phyloP scores from a whole-genome alignment of 495 filamentous ascomycete genomes.

The Hypoxylon perforatum region DNA sequence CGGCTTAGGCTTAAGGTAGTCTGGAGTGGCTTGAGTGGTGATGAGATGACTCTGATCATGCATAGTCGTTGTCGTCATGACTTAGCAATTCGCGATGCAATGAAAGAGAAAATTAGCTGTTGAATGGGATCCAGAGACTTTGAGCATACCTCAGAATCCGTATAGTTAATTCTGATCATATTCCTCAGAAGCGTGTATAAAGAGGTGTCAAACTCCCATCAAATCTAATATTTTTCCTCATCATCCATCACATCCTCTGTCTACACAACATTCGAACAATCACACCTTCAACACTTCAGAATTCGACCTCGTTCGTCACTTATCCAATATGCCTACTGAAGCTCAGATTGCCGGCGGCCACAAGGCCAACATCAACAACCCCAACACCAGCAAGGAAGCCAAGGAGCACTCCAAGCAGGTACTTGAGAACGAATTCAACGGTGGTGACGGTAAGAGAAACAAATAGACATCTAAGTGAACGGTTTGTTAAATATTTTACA shows the following conservation, averaged over 20 bases:
- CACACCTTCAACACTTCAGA: not conserved
- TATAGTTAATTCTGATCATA: not conserved
- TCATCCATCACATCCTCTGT: not conserved
- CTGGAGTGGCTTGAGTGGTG: constrained; percentile 23
- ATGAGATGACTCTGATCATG: constrained; percentile 15
- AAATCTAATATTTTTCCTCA: not conserved
- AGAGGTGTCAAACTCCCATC: constrained; percentile 2
- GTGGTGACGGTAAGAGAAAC: constrained; percentile 45
- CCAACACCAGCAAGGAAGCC: constrained; percentile 51
- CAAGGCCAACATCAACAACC: constrained; percentile 63
- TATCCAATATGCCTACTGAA: constrained; percentile 46
- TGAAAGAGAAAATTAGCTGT: constrained; percentile 2
- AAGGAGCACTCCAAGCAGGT: constrained; percentile 55
- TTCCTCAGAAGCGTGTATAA: constrained; percentile 19
- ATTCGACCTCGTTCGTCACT: not conserved
- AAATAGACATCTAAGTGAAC: not conserved
- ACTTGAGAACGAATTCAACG: constrained; percentile 56
- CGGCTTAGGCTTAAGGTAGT: constrained; percentile 1
- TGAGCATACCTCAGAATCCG: not conserved
- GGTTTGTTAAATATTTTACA: constrained; percentile 1
- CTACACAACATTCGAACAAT: not conserved
- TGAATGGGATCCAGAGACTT: constrained; percentile 2
- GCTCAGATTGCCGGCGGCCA: constrained; percentile 57
- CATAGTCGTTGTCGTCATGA: constrained; percentile 36
- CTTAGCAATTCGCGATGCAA: constrained; percentile 6